Conservation (phyloP, 371 early-diverging fungal genomes). For the Haplosporangium sp. region DNA sequence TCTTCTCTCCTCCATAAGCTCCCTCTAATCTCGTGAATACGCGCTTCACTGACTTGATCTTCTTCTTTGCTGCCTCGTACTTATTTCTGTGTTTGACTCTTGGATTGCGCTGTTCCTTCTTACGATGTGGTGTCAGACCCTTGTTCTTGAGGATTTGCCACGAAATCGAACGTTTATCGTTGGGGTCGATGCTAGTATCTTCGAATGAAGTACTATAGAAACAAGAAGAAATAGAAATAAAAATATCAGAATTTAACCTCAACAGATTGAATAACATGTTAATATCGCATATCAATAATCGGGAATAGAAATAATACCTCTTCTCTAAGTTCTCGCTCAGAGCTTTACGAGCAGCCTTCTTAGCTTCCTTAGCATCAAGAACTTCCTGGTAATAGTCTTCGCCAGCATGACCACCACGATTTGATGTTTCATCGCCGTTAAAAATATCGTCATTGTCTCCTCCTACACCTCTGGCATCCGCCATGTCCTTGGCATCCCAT, state of each 20-base stretch:
- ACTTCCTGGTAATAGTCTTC: conserved; percentile 73
- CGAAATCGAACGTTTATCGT: conserved; percentile 82
- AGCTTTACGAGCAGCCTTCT: conserved; percentile 63
- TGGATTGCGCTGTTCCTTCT: conserved; percentile 95
- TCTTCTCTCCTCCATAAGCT: conserved; percentile 91
- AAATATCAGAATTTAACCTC: neutral
- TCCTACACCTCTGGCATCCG: conserved; percentile 55
- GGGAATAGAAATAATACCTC: conserved; percentile 24
- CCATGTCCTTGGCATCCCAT: conserved; percentile 67
- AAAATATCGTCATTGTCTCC: conserved; percentile 41
- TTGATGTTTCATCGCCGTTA: conserved; percentile 27
- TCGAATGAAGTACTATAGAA: conserved; percentile 47
- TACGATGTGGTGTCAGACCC: conserved; percentile 93
- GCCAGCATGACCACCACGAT: conserved; percentile 56
- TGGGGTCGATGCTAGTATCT: conserved; percentile 54
- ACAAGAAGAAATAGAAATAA: neutral
- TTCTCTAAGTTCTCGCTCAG: conserved; percentile 59
- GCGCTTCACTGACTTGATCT: conserved; percentile 81
- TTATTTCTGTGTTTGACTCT: conserved; percentile 93
- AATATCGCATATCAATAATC: too few species aligned
- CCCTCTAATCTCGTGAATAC: conserved; percentile 74
- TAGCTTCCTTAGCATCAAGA: conserved; percentile 58
- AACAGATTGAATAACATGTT: neutral
- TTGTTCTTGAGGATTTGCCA: conserved; percentile 96
- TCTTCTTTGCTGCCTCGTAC: conserved; percentile 93